These are phyloP conservation scores for Neophaeococcomyces aloes DNA, from an alignment of 2,329 filamentous ascomycete species.

Conservation along the genomic window DNA sequence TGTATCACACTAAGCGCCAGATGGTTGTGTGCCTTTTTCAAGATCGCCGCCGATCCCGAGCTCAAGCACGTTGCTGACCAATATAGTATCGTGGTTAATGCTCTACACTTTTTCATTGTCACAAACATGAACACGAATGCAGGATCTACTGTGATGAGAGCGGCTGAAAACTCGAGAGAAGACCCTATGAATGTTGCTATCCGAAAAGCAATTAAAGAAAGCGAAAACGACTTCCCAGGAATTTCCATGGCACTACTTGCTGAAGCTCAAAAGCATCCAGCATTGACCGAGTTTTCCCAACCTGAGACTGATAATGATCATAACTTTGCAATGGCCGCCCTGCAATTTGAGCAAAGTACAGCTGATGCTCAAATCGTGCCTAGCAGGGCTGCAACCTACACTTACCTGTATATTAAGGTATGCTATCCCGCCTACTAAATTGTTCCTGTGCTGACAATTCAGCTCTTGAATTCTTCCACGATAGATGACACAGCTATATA, in stretches of 20 bases:
- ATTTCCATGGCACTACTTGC: slow-evolving; percentile 7
- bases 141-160: not conserved
- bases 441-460: slow-evolving; percentile 26
- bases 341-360: slow-evolving; percentile 45
- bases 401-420: slow-evolving; percentile 75
- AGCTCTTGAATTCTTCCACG: slow-evolving; percentile 72
- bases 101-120: slow-evolving; percentile 1
- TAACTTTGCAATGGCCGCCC: slow-evolving; percentile 22
- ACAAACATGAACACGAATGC: not conserved
- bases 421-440: slow-evolving; percentile 20
- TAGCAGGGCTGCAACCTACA: slow-evolving; percentile 70
- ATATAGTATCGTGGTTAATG: slow-evolving; percentile 2
- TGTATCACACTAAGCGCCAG: slow-evolving; percentile 7
- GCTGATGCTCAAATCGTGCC: slow-evolving; percentile 61
- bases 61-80: slow-evolving; percentile 1
- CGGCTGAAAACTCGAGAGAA: not conserved
- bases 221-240: slow-evolving; percentile 3
- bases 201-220: slow-evolving; percentile 4
- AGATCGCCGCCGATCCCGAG: slow-evolving; percentile 2
- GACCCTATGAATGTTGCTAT: slow-evolving; percentile 5
- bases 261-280: slow-evolving; percentile 7
- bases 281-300: not conserved
- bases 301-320: not conserved
- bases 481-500: slow-evolving; percentile 72
- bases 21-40: slow-evolving; percentile 5